Conservation (phyloP, 2,329 filamentous ascomycete species). For the Exophiala oligosperma region DNA sequence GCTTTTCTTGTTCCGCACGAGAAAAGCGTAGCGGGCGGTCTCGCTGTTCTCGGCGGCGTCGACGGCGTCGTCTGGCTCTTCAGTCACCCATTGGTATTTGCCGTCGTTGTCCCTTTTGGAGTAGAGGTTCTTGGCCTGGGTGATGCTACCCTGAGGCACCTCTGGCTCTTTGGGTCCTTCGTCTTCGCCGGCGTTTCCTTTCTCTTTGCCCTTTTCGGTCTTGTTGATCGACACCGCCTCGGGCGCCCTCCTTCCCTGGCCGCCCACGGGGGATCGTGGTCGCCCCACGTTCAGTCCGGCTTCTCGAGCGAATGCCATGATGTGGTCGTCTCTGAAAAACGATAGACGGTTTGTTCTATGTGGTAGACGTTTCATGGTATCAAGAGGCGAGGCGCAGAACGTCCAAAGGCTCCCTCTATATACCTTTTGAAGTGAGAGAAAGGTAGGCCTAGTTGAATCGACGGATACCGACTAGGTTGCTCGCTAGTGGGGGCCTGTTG, state of each 20-base stretch:
- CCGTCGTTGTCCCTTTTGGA: slow-evolving; percentile 54
- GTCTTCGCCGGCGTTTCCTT: background rate
- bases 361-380: too few relatives aligned
- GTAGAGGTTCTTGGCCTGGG: slow-evolving; percentile 50
- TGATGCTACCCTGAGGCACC: slow-evolving; percentile 33
- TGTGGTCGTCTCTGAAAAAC: too few relatives aligned
- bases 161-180: slow-evolving; percentile 9
- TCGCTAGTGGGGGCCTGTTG: too few relatives aligned
- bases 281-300: background rate
- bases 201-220: slow-evolving; percentile 3
- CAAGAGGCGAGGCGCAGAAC: too few relatives aligned
- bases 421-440: too few relatives aligned
- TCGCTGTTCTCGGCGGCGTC: slow-evolving; percentile 62
- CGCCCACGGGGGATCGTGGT: background rate
- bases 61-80: slow-evolving; percentile 55
- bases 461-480: too few relatives aligned
- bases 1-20: slow-evolving; percentile 60
- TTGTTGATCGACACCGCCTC: background rate
- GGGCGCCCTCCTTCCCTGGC: background rate
- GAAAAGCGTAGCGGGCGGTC: slow-evolving; percentile 61
- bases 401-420: too few relatives aligned
- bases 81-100: slow-evolving; percentile 56
- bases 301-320: too few relatives aligned
- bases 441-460: too few relatives aligned
- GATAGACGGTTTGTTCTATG: too few relatives aligned